Conservation (phyloP, 78 protist genomes). For the Guillardia theta region DNA sequence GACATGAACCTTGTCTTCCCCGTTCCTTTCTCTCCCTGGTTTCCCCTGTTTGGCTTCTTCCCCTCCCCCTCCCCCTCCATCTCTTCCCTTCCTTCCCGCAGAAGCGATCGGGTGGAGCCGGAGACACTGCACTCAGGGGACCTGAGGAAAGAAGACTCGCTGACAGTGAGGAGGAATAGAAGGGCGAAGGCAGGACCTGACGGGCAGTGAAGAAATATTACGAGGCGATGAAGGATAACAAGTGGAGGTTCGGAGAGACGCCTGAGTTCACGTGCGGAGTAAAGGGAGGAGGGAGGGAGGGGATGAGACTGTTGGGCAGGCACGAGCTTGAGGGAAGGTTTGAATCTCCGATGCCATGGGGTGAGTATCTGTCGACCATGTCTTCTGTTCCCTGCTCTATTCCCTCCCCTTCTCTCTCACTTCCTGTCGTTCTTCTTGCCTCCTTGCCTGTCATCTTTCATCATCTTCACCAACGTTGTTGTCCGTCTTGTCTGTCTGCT, state of each 20-base stretch:
- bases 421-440: not conserved
- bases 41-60: no score
- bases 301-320: not conserved
- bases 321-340: not conserved
- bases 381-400: no score
- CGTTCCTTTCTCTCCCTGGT: no score
- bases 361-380: no score
- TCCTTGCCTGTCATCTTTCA: not conserved
- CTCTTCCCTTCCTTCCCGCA: not conserved
- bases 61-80: no score
- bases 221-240: not conserved
- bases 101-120: no score
- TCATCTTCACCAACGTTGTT: not conserved
- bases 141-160: no score
- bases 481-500: no score
- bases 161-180: no score
- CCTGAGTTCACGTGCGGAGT: not conserved
- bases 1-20: no score
- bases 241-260: not conserved
- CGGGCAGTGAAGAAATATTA: not conserved
- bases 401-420: not conserved
- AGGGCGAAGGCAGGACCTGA: no score
- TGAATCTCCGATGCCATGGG: not conserved
- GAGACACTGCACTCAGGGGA: no score
- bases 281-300: not conserved